Conservation (phyloP, 306 rosid species). For the Acmispon strigosus region DNA sequence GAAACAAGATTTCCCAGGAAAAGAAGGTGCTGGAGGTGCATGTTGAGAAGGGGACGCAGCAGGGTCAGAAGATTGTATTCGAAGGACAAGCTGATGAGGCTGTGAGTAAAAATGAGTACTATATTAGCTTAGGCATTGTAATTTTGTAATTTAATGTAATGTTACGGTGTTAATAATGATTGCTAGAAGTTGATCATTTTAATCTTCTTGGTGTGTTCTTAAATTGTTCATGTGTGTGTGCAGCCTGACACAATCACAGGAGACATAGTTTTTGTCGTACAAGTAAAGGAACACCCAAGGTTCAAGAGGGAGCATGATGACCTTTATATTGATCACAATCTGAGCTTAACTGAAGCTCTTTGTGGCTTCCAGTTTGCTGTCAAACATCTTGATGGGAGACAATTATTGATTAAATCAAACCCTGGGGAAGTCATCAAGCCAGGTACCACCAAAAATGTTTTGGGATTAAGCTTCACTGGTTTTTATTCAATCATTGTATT, state of each 20-base stretch:
- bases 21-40: conserved; percentile 69
- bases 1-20: conserved; percentile 51
- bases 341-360: conserved; percentile 61
- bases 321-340: conserved; percentile 52
- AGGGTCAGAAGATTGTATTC: conserved; percentile 63
- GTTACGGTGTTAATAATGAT: background rate
- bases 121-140: background rate
- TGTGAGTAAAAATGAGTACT: conserved; percentile 29
- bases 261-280: conserved; percentile 59
- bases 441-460: conserved; percentile 31
- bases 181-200: background rate
- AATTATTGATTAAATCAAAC: conserved; percentile 68
- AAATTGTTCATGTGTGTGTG: background rate
- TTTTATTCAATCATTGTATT: background rate
- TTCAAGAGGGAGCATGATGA: conserved; percentile 53
- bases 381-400: conserved; percentile 80
- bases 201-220: background rate
- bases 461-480: background rate
- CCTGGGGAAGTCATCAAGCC: conserved; percentile 83
- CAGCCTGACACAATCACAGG: conserved; percentile 74
- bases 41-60: conserved; percentile 73
- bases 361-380: conserved; percentile 71
- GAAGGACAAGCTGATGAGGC: conserved; percentile 80
- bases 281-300: conserved; percentile 67
- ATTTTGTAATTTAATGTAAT: background rate